Base-by-base conservation (phyloP, 768 basidiomycete genomes). In the Leccinum fibrillosum region DNA sequence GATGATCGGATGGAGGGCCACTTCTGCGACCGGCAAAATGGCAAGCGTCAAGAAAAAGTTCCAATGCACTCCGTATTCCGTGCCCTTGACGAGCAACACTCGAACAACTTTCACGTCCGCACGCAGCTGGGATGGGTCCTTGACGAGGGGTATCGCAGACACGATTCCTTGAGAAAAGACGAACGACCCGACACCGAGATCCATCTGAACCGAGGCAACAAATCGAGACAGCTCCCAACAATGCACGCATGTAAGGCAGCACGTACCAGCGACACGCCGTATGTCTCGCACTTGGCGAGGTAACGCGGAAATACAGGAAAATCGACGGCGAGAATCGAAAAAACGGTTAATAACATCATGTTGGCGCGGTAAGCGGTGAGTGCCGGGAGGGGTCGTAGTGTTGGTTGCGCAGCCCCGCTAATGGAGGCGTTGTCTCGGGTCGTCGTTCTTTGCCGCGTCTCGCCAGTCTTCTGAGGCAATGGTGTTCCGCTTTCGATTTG, bases 41-140 rank as follows among this genome's bases (percentile, higher is more conserved):
- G 89, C 93, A 21, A 98, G 79, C 0, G 97, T 98, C 64, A 98
- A 82, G 80, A 99, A 99, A 75, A 98, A 98, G 70, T 98, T 98
- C 97, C 97, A 99, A 66, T 98, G 96, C 0, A 85, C 84, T 0
- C 97, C 97, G 62, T 98, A 98, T 74, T 99, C 92, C 0, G 87
- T 85, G 11, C 91, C 92, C 72, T 99, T 98, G 26, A 99, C 94
- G 35, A 94, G 79, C 0, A 92, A 48, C 1, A 97, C 86, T 4
- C 97, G 79, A 1, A 92, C n/a, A n/a, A n/a, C n/a, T 12, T 74
- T 54, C 13, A 84, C 56, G 0, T 86, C 79, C 0, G 76, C 70
- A 17, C 72, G 77, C 47, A 90, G 72, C 64, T 86, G 76, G 1
- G 67, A 62, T 1, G 85, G 83, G 53, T 88, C 77, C 64, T 84